phyloP scores from a whole-genome alignment of 2,329 filamentous ascomycete species.

The Pyrenophora seminiperda region DNA sequence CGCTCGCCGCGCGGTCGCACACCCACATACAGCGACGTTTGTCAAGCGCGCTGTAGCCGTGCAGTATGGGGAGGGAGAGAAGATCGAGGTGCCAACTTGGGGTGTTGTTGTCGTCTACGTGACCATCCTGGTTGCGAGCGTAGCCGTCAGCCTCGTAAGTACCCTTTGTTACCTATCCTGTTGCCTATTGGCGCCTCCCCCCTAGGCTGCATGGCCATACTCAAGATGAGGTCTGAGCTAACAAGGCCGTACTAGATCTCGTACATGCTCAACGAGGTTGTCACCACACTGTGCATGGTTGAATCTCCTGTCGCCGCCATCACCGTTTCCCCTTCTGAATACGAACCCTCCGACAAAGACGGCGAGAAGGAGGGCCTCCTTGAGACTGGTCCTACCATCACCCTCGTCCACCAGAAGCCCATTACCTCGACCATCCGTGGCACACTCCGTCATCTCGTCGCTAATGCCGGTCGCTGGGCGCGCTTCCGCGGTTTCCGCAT shows the following conservation, averaged over 20 bases:
- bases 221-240: not conserved
- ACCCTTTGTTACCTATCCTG: not conserved
- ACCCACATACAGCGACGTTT: slow-evolving; percentile 28
- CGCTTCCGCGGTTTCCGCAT: slow-evolving; percentile 71
- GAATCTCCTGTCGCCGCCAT: slow-evolving; percentile 63
- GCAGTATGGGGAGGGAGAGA: slow-evolving; percentile 12
- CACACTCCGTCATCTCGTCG: slow-evolving; percentile 65
- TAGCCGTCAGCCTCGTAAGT: slow-evolving; percentile 51
- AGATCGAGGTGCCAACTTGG: slow-evolving; percentile 39
- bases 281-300: slow-evolving; percentile 67
- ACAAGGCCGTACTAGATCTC: slow-evolving; percentile 30
- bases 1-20: slow-evolving; percentile 40
- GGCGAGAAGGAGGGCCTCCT: slow-evolving; percentile 44
- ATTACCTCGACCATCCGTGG: slow-evolving; percentile 66
- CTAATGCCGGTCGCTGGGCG: slow-evolving; percentile 67
- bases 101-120: slow-evolving; percentile 36
- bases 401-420: slow-evolving; percentile 59
- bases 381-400: slow-evolving; percentile 48
- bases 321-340: slow-evolving; percentile 55
- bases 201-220: not conserved
- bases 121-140: slow-evolving; percentile 48
- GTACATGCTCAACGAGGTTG: slow-evolving; percentile 65
- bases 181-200: too few species aligned
- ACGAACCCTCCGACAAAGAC: slow-evolving; percentile 49
- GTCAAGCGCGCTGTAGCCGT: slow-evolving; percentile 35